phyloP scores from a whole-genome alignment of 352 stramenopile species.

The Pythium pyrilobum region DNA sequence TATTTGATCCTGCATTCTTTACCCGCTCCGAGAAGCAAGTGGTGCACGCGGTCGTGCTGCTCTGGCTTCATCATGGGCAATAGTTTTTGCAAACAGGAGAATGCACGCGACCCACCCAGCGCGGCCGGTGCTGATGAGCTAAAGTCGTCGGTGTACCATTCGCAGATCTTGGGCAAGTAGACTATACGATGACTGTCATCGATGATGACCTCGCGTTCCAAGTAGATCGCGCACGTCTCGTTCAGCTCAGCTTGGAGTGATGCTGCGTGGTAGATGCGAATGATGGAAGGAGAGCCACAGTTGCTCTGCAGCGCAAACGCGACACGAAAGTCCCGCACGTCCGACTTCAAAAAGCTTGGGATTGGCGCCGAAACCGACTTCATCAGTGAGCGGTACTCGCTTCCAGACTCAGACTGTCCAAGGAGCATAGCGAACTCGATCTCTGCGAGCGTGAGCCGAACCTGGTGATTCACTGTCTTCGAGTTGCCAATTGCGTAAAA shows the following conservation, averaged over 20 bases:
- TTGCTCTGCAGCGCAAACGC: conserved; percentile 84
- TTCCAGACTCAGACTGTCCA: neutral
- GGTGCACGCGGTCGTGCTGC: conserved; percentile 47
- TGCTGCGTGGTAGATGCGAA: conserved; percentile 66
- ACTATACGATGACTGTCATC: conserved; percentile 34
- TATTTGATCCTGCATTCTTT: conserved; percentile 57
- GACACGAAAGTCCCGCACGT: conserved; percentile 67
- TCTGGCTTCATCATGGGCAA: conserved; percentile 51
- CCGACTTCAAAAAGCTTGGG: conserved; percentile 7
- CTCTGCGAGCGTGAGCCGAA: conserved; percentile 62
- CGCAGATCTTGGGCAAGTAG: conserved; percentile 48
- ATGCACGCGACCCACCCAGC: conserved; percentile 29
- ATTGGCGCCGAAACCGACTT: conserved; percentile 26
- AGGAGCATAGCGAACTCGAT: conserved; percentile 87
- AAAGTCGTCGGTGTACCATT: conserved; percentile 44
- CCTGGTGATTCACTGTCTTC: neutral
- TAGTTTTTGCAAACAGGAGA: conserved; percentile 64
- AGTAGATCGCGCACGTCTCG: conserved; percentile 34
- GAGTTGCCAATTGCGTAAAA: conserved; percentile 36
- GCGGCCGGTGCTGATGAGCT: neutral
- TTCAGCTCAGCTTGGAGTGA: conserved; percentile 78
- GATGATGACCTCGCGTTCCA: conserved; percentile 36
- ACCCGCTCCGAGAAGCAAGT: conserved; percentile 48
- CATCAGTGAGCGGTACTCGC: conserved; percentile 8
- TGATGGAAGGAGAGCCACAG: conserved; percentile 22